Evolutionary conservation across 495 filamentous ascomycete genomes (phyloP).

Genomic region (Amorphotheca resinae): DNA sequence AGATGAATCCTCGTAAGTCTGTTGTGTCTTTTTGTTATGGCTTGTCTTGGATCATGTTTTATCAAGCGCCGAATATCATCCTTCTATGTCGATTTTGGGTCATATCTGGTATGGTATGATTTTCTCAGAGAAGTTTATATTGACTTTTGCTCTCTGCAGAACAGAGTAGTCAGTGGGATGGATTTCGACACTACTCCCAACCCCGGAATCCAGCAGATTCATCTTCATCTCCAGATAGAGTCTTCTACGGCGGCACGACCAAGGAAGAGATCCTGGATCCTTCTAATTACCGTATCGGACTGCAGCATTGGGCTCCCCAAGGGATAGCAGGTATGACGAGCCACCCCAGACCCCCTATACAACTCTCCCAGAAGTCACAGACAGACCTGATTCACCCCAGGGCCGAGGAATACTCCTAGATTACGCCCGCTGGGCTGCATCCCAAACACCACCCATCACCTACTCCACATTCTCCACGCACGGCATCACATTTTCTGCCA

Average conservation of each 20-base stretch:
- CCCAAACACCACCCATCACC: conserved; percentile 32
- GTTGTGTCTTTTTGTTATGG: neutral
- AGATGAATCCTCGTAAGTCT: conserved; percentile 20
- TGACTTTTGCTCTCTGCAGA: conserved; percentile 5
- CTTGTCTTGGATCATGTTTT: neutral
- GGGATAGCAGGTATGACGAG: conserved; percentile 24
- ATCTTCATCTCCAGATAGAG: conserved; percentile 20
- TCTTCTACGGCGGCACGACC: conserved; percentile 21
- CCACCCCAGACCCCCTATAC: neutral
- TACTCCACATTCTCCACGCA: conserved; percentile 42
- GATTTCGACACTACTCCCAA: conserved; percentile 39
- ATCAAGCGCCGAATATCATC: too few species aligned
- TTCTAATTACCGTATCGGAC: conserved; percentile 17
- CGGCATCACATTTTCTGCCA: conserved; percentile 39
- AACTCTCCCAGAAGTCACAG: neutral
- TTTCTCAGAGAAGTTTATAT: neutral
- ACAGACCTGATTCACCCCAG: neutral
- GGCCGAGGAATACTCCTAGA: conserved; percentile 35
- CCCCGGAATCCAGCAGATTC: conserved; percentile 4
- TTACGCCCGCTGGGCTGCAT: conserved; percentile 26
- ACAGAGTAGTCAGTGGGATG: conserved; percentile 57
- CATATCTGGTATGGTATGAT: neutral
- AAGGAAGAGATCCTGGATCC: conserved; percentile 17
- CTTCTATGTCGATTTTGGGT: neutral
- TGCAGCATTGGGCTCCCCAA: conserved; percentile 32